Conservation (phyloP, 495 filamentous ascomycete genomes). For the Staphylotrichum tortipilum region DNA sequence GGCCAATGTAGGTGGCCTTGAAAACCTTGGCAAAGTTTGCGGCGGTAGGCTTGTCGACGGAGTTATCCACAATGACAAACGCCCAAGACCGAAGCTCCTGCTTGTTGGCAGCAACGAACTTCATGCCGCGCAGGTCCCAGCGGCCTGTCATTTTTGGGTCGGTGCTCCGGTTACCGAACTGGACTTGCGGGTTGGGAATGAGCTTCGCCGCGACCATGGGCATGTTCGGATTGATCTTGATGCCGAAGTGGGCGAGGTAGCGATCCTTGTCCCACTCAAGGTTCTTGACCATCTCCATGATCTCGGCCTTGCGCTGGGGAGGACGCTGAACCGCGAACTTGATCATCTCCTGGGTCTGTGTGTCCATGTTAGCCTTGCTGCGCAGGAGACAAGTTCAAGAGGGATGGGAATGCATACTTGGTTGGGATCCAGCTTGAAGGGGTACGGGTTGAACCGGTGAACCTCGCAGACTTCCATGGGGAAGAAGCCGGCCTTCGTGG, state of each 20-base stretch:
- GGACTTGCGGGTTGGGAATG: conserved; percentile 59
- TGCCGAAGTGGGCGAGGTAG: conserved; percentile 56
- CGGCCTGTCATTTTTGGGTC: conserved; percentile 56
- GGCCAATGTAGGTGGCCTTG: conserved; percentile 50
- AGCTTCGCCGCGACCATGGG: conserved; percentile 59
- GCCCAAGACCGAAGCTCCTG: conserved; percentile 60
- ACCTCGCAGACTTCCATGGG: conserved; percentile 66
- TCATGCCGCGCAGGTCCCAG: conserved; percentile 78
- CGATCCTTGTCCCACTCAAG: conserved; percentile 62
- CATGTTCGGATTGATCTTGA: conserved; percentile 56
- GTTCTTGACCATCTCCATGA: conserved; percentile 54
- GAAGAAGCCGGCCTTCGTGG: conserved; percentile 56
- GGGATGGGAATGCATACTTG: conserved; percentile 2
- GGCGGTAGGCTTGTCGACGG: conserved; percentile 33
- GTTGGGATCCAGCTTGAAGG: conserved; percentile 61
- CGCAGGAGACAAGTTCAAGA: not conserved
- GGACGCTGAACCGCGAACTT: conserved; percentile 69
- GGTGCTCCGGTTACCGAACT: conserved; percentile 44
- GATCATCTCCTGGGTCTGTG: conserved; percentile 74
- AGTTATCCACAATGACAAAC: conserved; percentile 32
- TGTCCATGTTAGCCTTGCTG: not conserved
- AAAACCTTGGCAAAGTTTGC: conserved; percentile 53
- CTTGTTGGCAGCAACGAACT: conserved; percentile 57
- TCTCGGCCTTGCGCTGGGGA: conserved; percentile 47
- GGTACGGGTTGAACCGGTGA: conserved; percentile 60